phyloP scores from a whole-genome alignment of 768 basidiomycete genomes.

The Royoungia palumana region DNA sequence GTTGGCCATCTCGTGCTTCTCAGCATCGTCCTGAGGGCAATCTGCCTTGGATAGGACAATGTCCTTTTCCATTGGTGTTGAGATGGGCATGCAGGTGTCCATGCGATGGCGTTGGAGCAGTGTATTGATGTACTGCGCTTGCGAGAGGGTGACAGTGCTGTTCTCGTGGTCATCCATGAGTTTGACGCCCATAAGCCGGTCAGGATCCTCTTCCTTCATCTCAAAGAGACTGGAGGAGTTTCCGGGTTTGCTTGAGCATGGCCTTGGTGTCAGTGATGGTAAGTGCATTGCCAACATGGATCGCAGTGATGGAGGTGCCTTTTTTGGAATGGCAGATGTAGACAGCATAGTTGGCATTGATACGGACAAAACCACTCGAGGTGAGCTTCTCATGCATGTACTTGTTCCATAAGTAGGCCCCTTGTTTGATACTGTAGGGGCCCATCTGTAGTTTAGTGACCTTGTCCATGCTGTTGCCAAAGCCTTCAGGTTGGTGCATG shows the following conservation, averaged over 20 bases:
- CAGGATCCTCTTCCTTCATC: no score
- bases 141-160: no score
- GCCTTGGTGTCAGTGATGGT: neutral
- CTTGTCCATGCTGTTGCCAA: slow-evolving; percentile 8
- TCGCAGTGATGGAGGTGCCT: neutral
- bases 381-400: neutral
- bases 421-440: slow-evolving; percentile 32
- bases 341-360: neutral
- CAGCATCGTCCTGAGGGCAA: neutral
- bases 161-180: no score
- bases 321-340: neutral
- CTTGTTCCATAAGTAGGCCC: slow-evolving; percentile 10
- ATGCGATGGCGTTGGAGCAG: no score
- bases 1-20: neutral
- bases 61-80: neutral
- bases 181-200: no score
- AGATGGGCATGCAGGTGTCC: no score
- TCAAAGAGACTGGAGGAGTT: no score
- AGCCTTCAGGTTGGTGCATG: slow-evolving; percentile 38
- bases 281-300: slow-evolving; percentile 5
- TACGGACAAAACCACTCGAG: neutral
- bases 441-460: slow-evolving; percentile 23
- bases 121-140: no score
- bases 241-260: neutral
- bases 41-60: neutral